phyloP scores from a whole-genome alignment of 768 basidiomycete genomes.

The Phanerochaete carnosa region DNA sequence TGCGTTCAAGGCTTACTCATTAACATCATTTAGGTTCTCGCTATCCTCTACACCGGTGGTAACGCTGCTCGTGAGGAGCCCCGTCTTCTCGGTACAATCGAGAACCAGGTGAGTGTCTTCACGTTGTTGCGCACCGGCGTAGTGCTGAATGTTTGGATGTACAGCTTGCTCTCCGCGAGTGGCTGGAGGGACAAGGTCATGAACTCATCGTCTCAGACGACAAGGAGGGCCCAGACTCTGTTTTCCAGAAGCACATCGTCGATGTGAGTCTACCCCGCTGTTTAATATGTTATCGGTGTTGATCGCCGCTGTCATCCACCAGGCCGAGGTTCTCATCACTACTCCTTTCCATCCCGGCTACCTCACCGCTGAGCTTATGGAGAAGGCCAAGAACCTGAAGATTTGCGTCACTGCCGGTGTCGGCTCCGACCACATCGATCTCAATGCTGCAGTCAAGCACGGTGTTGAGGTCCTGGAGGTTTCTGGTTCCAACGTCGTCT shows the following conservation, averaged over 20 bases:
- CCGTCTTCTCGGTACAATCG: constrained; percentile 71
- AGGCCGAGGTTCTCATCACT: constrained; percentile 76
- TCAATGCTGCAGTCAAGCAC: constrained; percentile 39
- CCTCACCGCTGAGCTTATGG: constrained; percentile 64
- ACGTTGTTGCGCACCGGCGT: not conserved
- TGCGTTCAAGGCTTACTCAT: not conserved
- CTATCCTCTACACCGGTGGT: constrained; percentile 67
- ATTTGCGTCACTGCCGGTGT: constrained; percentile 86
- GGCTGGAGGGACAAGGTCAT: constrained; percentile 66
- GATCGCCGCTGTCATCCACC: constrained; percentile 6
- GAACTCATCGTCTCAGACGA: constrained; percentile 71
- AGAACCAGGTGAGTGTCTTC: constrained; percentile 57
- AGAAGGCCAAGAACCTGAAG: constrained; percentile 84
- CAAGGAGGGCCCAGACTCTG: constrained; percentile 78
- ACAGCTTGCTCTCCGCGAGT: constrained; percentile 67
- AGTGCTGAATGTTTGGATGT: not conserved
- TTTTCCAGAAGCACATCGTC: constrained; percentile 76
- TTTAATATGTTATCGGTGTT: not conserved
- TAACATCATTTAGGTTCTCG: constrained; percentile 47
- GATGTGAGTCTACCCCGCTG: constrained; percentile 46
- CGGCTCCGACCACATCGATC: constrained; percentile 84
- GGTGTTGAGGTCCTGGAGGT: constrained; percentile 37
- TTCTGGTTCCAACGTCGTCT: constrained; percentile 83
- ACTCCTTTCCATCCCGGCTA: constrained; percentile 86
- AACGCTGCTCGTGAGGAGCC: constrained; percentile 61